A percentile compares a stretch with the other conserved stretches of the same genome.
Evolutionary conservation across 352 stramenopile genomes (phyloP).

Genomic region (Globisporangium acanthophoron): DNA sequence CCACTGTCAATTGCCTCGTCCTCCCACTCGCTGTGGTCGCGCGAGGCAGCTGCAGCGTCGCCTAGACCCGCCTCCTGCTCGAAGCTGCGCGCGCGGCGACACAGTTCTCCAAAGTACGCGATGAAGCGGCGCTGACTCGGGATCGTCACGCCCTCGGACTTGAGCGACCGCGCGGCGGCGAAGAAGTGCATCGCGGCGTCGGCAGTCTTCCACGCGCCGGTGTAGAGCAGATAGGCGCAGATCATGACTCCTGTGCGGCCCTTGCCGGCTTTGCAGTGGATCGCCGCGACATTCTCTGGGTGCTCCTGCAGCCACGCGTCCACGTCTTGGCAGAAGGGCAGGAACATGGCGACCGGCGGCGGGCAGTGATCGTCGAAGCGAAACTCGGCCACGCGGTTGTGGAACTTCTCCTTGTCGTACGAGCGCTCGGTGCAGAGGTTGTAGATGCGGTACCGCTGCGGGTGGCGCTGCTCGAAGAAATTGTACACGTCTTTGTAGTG

Average conservation of each 20-base stretch:
- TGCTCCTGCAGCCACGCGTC: constrained; percentile 47
- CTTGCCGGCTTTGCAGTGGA: constrained; percentile 91
- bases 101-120: constrained; percentile 63
- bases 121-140: constrained; percentile 76
- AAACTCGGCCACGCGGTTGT: constrained; percentile 65
- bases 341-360: constrained; percentile 64
- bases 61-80: constrained; percentile 1
- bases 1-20: constrained; percentile 7
- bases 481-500: constrained; percentile 86
- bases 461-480: constrained; percentile 86
- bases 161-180: constrained; percentile 58
- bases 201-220: constrained; percentile 47
- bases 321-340: constrained; percentile 64
- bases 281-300: constrained; percentile 72
- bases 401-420: constrained; percentile 81
- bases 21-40: constrained; percentile 8
- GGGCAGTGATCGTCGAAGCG: constrained; percentile 88
- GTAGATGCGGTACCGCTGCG: constrained; percentile 83
- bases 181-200: constrained; percentile 68
- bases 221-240: constrained; percentile 71
- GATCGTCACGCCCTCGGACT: constrained; percentile 81
- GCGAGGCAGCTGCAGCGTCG: constrained; percentile 12
- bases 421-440: constrained; percentile 87
- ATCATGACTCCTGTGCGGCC: constrained; percentile 90
- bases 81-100: constrained; percentile 15